Percentiles rank a stretch among this genome's conserved stretches.
phyloP scores from a whole-genome alignment of 2,329 filamentous ascomycete species.

The Claviceps arundinis region DNA sequence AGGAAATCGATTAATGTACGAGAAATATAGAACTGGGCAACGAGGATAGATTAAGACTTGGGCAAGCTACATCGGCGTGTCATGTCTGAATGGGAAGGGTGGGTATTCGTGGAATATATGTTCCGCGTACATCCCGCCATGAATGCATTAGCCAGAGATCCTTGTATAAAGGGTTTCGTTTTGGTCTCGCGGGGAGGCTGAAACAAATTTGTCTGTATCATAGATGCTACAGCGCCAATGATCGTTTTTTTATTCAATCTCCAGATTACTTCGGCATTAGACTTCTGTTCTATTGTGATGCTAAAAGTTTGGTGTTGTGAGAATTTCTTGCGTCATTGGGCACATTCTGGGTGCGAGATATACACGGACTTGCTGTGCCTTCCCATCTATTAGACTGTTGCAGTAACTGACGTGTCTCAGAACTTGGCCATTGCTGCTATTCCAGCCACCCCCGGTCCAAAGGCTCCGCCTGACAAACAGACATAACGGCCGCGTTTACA shows the following conservation, averaged over 20 bases:
- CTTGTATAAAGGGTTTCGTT: neutral
- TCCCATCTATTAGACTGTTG: too few species aligned
- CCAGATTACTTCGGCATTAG: too few species aligned
- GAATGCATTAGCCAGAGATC: slow-evolving; percentile 4
- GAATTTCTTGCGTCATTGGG: too few species aligned
- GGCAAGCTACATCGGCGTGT: neutral
- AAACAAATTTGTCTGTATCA: slow-evolving; percentile 5
- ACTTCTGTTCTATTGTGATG: too few species aligned
- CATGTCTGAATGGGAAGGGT: neutral
- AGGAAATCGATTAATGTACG: neutral
- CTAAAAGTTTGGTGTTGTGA: too few species aligned
- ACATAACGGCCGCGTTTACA: too few species aligned
- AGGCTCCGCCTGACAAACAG: too few species aligned
- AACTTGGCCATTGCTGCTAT: too few species aligned
- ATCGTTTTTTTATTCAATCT: neutral
- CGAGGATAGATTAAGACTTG: neutral
- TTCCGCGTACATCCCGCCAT: slow-evolving; percentile 7
- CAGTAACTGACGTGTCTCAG: too few species aligned
- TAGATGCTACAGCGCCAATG: slow-evolving; percentile 5
- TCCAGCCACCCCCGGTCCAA: too few species aligned
- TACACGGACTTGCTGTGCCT: too few species aligned
- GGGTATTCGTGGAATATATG: neutral
- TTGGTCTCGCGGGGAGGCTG: slow-evolving; percentile 1
- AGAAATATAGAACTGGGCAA: slow-evolving; percentile 6
- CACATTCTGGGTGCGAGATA: too few species aligned